These are phyloP conservation scores for Mimosa bimucronata DNA, from an alignment of 306 rosid genomes.

Conservation along the genomic window DNA sequence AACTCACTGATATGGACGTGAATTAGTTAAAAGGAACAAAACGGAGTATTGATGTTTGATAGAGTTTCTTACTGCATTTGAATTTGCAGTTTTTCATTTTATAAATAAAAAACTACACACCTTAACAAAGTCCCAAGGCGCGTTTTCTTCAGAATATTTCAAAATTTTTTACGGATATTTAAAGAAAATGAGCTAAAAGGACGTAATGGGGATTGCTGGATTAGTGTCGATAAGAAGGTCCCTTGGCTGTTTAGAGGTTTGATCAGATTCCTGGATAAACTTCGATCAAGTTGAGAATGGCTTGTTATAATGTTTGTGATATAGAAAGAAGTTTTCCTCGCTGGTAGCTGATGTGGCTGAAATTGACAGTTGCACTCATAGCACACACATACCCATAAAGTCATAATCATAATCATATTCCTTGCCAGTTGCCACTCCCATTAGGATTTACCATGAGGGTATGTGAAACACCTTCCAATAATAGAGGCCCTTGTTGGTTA, in stretches of 20 bases:
- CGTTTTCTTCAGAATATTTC: not conserved
- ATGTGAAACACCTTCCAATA: not conserved
- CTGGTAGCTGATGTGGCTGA: not conserved
- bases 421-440: not conserved
- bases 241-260: not conserved
- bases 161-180: not conserved
- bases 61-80: not conserved
- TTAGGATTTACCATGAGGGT: not conserved
- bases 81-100: not conserved
- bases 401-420: not conserved
- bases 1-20: not conserved
- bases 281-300: conserved; percentile 23
- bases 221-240: not conserved
- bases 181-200: not conserved
- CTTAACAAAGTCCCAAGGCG: not conserved
- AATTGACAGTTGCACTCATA: not conserved
- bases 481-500: not conserved
- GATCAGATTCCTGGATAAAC: not conserved
- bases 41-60: not conserved
- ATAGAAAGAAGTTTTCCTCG: not conserved
- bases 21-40: not conserved
- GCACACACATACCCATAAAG: not conserved
- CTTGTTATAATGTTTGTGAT: not conserved
- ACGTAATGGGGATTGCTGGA: not conserved
- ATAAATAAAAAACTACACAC: not conserved